These are phyloP conservation scores for Gracilaria caudata DNA, from an alignment of 23 red algal genomes.

Conservation along the genomic window DNA sequence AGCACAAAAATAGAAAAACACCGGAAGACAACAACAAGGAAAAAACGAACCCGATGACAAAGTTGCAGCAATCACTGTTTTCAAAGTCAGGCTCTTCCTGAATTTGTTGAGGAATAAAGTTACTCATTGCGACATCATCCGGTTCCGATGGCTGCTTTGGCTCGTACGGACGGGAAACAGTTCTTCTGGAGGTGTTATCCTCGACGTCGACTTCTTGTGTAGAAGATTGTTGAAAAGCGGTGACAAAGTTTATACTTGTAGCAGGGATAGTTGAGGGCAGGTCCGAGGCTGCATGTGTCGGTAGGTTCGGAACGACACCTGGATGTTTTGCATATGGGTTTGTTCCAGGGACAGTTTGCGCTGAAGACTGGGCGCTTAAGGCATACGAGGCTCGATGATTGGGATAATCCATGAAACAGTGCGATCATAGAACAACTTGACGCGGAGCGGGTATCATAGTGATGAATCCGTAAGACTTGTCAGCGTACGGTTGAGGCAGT, in stretches of 20 bases:
- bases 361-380: not conserved
- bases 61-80: not conserved
- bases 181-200: not conserved
- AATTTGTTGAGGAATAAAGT: not conserved
- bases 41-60: not conserved
- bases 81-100: not conserved
- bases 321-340: not conserved
- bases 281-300: not conserved
- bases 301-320: not conserved
- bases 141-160: not conserved
- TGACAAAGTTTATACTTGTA: not conserved
- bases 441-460: not conserved
- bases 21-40: not conserved
- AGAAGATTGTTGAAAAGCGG: not conserved
- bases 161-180: not conserved
- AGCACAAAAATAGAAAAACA: constrained; percentile 5
- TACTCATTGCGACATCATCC: not conserved
- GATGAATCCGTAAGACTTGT: not conserved
- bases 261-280: not conserved
- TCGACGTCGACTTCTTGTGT: not conserved
- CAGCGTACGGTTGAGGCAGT: too few species aligned
- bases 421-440: not conserved
- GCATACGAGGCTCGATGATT: not conserved
- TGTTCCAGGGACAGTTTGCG: not conserved
- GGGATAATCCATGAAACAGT: not conserved